Evolutionary conservation across 495 filamentous ascomycete species (phyloP), one percentile per base, ranked within the genome.

Genomic region (Astrothelium macrocarpum): DNA sequence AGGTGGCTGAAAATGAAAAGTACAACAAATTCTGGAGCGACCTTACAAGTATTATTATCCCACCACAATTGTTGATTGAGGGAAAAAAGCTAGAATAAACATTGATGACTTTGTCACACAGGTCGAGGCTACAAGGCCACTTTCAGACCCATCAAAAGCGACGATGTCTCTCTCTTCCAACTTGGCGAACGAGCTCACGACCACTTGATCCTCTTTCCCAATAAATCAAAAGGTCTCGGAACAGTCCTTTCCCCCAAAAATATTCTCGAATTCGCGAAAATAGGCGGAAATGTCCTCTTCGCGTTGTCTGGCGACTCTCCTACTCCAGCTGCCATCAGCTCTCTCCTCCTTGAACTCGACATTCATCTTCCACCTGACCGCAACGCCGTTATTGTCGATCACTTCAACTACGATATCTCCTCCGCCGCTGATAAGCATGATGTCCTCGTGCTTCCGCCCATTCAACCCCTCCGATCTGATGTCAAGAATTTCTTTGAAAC

Each of bases 231-330:
- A 81, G 91, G 90, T 46, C 86, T 95, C 62, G 94, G 94, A 34
- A 94, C 94, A 64, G 81, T 87, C 60, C 78, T 98, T 67, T 94
- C 90, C 32, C 89, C 93, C 43, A 89, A 90, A 68, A 78, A 87
- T 70, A 84, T 98, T 66, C 84, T 97, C 71, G 84, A 97, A 65
- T 98, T 96, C 80, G 77, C 95, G 75, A 91, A 94, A 76, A 84
- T 86, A 28, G 82, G 92, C 49, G 95, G 95, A 74, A 98, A 97
- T 78, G 85, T 98, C 74, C 82, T 98, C 60, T 78, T 97, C 60
- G 81, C 89, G n/a, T 88, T 97, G 68, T 90, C 89, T 60, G 84
- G 87, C 63, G 85, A 86, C 63, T 77, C 82, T 59, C 74, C 87
- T 5, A 88, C 88, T 10, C 88, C 95, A 34, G 86, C 85, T 67